Conservation (phyloP, 2,329 filamentous ascomycete species). For the Colletotrichum phormii region DNA sequence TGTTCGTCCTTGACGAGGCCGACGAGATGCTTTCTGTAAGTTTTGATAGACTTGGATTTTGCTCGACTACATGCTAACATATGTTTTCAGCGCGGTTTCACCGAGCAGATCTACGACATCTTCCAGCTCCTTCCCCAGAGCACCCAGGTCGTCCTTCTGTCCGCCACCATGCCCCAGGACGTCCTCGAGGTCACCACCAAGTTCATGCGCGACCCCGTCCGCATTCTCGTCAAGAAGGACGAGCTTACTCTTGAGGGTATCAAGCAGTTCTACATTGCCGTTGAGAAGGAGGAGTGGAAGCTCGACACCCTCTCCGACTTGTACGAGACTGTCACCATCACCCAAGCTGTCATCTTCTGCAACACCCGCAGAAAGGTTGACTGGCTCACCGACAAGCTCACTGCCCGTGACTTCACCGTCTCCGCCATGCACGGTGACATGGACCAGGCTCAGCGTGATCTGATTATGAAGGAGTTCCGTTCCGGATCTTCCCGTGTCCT, state of each 20-base stretch:
- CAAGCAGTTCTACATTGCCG: conserved; percentile 99
- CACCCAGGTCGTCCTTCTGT: conserved; percentile 97
- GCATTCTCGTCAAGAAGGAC: conserved; percentile 99
- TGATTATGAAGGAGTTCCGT: conserved; percentile 99
- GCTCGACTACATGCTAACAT: conserved; percentile 46
- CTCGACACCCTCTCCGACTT: conserved; percentile 98
- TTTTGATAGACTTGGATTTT: conserved; percentile 36
- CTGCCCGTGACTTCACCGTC: conserved; percentile 97
- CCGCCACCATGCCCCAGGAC: conserved; percentile 98
- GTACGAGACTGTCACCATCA: conserved; percentile 99
- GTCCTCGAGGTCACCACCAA: conserved; percentile 99
- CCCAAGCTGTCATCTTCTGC: conserved; percentile 99
- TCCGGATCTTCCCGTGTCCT: conserved; percentile 98
- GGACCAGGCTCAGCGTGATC: conserved; percentile 96
- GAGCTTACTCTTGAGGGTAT: conserved; percentile 99
- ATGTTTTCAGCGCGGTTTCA: conserved; percentile 85
- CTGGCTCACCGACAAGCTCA: conserved; percentile 99
- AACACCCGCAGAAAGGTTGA: conserved; percentile 99
- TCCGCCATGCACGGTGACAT: conserved; percentile 99
- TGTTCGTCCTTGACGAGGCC: conserved; percentile 99
- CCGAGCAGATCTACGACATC: conserved; percentile 99
- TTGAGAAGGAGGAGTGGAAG: conserved; percentile 99
- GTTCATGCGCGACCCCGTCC: conserved; percentile 99
- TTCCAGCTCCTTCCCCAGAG: conserved; percentile 98
- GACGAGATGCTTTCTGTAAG: conserved; percentile 97